Conservation (phyloP, 2,329 filamentous ascomycete species). For the Fusarium albidum region DNA sequence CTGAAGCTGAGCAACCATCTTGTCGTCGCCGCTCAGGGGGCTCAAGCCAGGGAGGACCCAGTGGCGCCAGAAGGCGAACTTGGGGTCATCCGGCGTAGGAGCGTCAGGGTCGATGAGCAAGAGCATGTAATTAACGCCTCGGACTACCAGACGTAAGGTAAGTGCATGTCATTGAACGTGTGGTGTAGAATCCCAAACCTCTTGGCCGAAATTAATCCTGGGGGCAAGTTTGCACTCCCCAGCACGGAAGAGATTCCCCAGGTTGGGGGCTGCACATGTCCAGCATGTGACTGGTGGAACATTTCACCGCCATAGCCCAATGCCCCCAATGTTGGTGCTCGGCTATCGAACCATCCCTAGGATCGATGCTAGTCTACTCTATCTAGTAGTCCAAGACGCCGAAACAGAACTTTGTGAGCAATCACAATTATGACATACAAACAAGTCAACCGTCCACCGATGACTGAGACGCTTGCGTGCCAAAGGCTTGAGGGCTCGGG, state of each 20-base stretch:
- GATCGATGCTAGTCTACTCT: too few relatives aligned
- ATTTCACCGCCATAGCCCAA: neutral
- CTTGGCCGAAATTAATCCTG: slow-evolving; percentile 46
- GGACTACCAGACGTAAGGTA: slow-evolving; percentile 20
- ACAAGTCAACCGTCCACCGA: too few relatives aligned
- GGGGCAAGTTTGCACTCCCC: slow-evolving; percentile 49
- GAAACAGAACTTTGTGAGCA: too few relatives aligned
- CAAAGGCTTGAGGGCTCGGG: slow-evolving; percentile 5
- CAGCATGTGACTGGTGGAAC: slow-evolving; percentile 32
- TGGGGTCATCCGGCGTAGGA: slow-evolving; percentile 62
- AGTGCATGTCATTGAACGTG: neutral
- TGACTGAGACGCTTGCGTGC: slow-evolving; percentile 2
- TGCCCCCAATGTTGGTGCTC: slow-evolving; percentile 18
- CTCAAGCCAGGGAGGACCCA: slow-evolving; percentile 57
- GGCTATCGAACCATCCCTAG: too few relatives aligned
- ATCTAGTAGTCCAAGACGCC: too few relatives aligned
- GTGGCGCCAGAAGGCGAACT: slow-evolving; percentile 64
- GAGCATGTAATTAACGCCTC: slow-evolving; percentile 52
- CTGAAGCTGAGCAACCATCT: slow-evolving; percentile 41
- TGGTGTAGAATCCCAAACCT: slow-evolving; percentile 36
- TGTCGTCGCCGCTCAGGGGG: slow-evolving; percentile 37
- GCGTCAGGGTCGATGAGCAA: slow-evolving; percentile 63
- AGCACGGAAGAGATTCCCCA: slow-evolving; percentile 52
- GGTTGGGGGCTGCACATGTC: slow-evolving; percentile 29
- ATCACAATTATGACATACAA: too few relatives aligned